Conservation (phyloP, 2,329 filamentous ascomycete species). For the Diaporthe nobilis region DNA sequence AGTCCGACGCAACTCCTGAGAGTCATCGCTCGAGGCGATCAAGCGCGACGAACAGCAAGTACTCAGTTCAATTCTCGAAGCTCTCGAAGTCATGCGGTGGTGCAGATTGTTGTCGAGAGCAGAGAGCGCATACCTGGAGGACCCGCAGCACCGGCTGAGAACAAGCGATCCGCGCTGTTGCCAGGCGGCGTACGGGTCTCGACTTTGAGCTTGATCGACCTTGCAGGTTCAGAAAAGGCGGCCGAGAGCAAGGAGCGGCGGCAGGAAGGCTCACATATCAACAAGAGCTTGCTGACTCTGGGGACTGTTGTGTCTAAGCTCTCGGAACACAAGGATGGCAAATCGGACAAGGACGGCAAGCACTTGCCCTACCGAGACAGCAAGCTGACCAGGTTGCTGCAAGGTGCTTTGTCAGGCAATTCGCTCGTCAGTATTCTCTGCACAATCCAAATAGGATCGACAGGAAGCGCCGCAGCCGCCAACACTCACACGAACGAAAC, state of each 20-base stretch:
- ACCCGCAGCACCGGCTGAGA: slow-evolving; percentile 58
- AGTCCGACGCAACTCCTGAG: slow-evolving; percentile 94
- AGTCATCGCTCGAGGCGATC: slow-evolving; percentile 94
- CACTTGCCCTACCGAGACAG: slow-evolving; percentile 97
- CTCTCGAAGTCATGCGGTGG: slow-evolving; percentile 97
- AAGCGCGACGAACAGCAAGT: slow-evolving; percentile 89
- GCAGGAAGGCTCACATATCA: slow-evolving; percentile 97
- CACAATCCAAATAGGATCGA: slow-evolving; percentile 90
- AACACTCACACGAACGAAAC: slow-evolving; percentile 89
- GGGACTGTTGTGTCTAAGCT: slow-evolving; percentile 95
- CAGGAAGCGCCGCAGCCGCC: slow-evolving; percentile 77
- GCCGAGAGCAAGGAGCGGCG: slow-evolving; percentile 95
- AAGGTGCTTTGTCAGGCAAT: slow-evolving; percentile 92
- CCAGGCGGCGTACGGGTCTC: slow-evolving; percentile 96
- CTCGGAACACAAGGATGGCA: slow-evolving; percentile 86
- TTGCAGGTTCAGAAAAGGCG: slow-evolving; percentile 95
- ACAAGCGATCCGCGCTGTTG: slow-evolving; percentile 77
- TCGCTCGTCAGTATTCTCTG: slow-evolving; percentile 98
- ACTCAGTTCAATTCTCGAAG: slow-evolving; percentile 98
- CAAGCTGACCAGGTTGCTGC: slow-evolving; percentile 93
- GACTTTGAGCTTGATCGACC: slow-evolving; percentile 93
- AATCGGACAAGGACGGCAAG: slow-evolving; percentile 86
- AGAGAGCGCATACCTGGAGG: slow-evolving; percentile 82
- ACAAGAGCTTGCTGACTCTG: slow-evolving; percentile 95
- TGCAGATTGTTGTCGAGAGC: slow-evolving; percentile 98